These are phyloP conservation scores for Colletotrichum trifolii DNA, from an alignment of 2,329 filamentous ascomycete genomes.

Conservation along the genomic window DNA sequence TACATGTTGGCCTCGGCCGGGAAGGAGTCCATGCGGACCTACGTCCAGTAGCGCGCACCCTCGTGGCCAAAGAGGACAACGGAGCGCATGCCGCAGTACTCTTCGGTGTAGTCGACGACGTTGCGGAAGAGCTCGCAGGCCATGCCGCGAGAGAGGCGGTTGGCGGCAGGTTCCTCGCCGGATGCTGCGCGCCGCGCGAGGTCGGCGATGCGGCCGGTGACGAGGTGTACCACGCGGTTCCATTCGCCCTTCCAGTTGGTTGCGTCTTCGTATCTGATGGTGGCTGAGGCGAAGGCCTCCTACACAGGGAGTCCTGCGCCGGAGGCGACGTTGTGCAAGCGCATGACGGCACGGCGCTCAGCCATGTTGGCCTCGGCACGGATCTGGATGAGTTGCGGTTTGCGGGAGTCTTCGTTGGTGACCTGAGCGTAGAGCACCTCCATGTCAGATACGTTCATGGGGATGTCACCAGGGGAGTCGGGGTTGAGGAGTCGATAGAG, in stretches of 20 bases:
- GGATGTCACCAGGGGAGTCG: neutral
- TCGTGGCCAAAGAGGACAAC: constrained; percentile 36
- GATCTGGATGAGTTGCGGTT: constrained; percentile 2
- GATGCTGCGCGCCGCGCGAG: neutral
- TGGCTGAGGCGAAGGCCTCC: constrained; percentile 1
- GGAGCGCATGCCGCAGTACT: constrained; percentile 13
- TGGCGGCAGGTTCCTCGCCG: neutral
- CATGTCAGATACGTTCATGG: constrained; percentile 13
- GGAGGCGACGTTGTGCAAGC: neutral
- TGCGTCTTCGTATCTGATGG: constrained; percentile 59
- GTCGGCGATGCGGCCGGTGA: neutral
- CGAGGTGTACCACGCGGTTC: constrained; percentile 60
- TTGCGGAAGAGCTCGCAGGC: constrained; percentile 16
- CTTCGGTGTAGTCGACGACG: constrained; percentile 11
- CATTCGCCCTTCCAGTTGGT: constrained; percentile 65
- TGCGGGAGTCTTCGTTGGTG: neutral
- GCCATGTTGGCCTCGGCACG: neutral
- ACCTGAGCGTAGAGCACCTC: neutral
- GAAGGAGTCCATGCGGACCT: constrained; percentile 7
- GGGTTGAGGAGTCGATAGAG: neutral
- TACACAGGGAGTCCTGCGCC: neutral
- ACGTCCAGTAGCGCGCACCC: constrained; percentile 7
- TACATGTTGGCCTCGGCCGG: neutral
- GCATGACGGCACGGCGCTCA: neutral
- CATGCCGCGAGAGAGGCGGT: neutral